Base-by-base conservation (phyloP, 2,329 filamentous ascomycete genomes). In the Fusarium nisikadoi region DNA sequence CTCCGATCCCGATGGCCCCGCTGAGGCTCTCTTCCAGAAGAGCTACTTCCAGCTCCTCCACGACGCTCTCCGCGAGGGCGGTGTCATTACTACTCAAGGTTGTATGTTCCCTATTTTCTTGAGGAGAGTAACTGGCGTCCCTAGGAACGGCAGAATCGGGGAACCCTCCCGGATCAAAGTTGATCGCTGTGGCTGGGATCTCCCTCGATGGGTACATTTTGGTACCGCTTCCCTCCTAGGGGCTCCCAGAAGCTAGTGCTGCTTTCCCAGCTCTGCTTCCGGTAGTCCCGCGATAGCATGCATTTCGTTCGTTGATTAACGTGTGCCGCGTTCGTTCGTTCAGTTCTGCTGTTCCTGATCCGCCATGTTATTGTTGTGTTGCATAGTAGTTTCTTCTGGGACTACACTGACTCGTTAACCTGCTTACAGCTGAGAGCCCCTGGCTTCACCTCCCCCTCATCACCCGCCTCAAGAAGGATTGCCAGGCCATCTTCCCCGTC, bases 21-120 rank as follows among this genome's bases (percentile, higher is more conserved):
- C 96, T 77, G 95, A 98, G 90, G 92, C 90, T 79, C 90, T 99
- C 75, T 99, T 99, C 92, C 90, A 98, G 90, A 98, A 98, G 89
- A 92, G 94, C 71, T 99, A 99, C 90, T 99, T 98, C 85, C 89
- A 98, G 89, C 91, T 99, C 77, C 90, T 99, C 71, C 88, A 92
- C 83, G 93, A 92, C 80, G 96, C 96, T 79, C 91, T 98, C 78
- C 91, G 93, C 76, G 94, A 97, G 80, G 95, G 95, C 85, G 96
- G 96, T 87, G 94, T 99, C 81, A 98, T 99, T 86, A 95, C 94
- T 85, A 99, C 96, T 82, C 96, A 99, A 98, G 96, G 96, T 99
- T 97, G 94, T 97, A 94, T 90, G 94, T 94, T 88, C 91, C 92
- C 91, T 89, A 90, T 87, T 89, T 82, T 83, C 78, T 81, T 80